Evolutionary conservation across 1,284 basidiomycete species (phyloP), one percentile per base, ranked within the genome.

Genomic region (Earliella scabrosa): DNA sequence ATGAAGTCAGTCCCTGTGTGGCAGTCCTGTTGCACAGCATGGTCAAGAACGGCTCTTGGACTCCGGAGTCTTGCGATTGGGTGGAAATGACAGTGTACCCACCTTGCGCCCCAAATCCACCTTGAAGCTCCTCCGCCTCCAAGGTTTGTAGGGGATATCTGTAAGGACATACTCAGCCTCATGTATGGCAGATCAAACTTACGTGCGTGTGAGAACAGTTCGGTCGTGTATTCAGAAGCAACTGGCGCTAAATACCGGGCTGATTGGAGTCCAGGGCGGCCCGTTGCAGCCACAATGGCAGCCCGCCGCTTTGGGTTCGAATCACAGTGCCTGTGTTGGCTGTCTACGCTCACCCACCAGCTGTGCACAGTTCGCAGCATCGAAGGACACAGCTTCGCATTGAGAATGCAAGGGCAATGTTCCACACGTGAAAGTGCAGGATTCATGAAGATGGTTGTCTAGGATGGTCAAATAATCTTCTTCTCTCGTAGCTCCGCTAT

Each of bases 401-500:
- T n/a, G n/a, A n/a, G n/a, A n/a, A n/a, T n/a, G n/a, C n/a, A n/a
- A n/a, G n/a, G n/a, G n/a, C n/a, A n/a, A n/a, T n/a, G n/a, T n/a
- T n/a, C n/a, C 29, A 31, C 29, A 31, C 29, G 29, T 7, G 29
- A 31, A 31, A 31, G 29, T 13, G 29, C 7, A 3, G 34, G 36
- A 45, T 13, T n/a, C 8, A 1, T 11, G 29, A 18, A 29, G 41
- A 50, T 41, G 21, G 29, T n/a, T 39, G 24, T 29, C 65, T 26
- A 49, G 10, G 2, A 18, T 48, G 21, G 16, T 70, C 75, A 88
- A 56, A 91, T 81, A 46, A 87, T 79, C 49, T 76, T 76, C 62
- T 77, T 72, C 63, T 73, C 68, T 60, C 82, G 77, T 60, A 94
- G 67, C 45, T 75, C 73, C 18, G 68, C 68, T 56, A 93, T 86